These are phyloP conservation scores for Ramularia endophylla DNA, from an alignment of 2,329 filamentous ascomycete genomes.

Conservation along the genomic window DNA sequence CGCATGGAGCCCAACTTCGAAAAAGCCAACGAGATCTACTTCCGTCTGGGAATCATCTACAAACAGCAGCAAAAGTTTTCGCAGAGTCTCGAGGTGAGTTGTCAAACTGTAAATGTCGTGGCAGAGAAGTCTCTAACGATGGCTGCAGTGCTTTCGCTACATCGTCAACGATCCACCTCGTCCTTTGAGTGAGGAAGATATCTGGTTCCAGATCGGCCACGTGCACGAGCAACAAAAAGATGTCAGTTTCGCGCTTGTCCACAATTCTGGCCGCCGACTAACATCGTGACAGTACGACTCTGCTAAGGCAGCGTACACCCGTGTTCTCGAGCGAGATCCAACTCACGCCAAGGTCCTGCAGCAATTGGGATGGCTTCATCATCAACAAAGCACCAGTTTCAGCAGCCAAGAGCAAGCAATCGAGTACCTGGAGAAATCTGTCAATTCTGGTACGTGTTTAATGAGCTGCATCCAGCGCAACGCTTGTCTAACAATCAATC, in stretches of 20 bases:
- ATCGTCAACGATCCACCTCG: conserved; percentile 90
- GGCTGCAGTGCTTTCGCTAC: conserved; percentile 90
- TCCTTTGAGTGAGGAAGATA: conserved; percentile 92
- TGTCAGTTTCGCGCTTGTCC: conserved; percentile 50
- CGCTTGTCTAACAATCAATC: conserved; percentile 18
- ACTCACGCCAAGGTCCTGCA: conserved; percentile 97
- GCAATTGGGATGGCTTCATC: conserved; percentile 95
- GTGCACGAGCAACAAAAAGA: conserved; percentile 99
- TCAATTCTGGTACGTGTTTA: conserved; percentile 68
- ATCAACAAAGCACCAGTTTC: conserved; percentile 90
- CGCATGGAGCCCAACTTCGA: conserved; percentile 96
- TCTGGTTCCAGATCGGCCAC: conserved; percentile 99
- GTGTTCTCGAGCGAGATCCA: conserved; percentile 88
- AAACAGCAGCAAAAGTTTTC: conserved; percentile 95
- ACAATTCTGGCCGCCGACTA: conserved; percentile 18
- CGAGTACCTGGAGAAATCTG: conserved; percentile 94
- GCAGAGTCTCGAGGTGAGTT: conserved; percentile 77
- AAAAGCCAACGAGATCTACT: conserved; percentile 99
- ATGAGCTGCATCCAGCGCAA: background rate
- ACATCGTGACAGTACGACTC: conserved; percentile 66
- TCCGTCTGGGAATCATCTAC: conserved; percentile 98
- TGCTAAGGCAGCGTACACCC: conserved; percentile 85
- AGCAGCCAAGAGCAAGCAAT: conserved; percentile 93
- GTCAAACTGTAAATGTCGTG: background rate
- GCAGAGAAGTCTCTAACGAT: conserved; percentile 16